phyloP scores from a whole-genome alignment of 2,329 filamentous ascomycete species.

The Microcyclospora pomicola region DNA sequence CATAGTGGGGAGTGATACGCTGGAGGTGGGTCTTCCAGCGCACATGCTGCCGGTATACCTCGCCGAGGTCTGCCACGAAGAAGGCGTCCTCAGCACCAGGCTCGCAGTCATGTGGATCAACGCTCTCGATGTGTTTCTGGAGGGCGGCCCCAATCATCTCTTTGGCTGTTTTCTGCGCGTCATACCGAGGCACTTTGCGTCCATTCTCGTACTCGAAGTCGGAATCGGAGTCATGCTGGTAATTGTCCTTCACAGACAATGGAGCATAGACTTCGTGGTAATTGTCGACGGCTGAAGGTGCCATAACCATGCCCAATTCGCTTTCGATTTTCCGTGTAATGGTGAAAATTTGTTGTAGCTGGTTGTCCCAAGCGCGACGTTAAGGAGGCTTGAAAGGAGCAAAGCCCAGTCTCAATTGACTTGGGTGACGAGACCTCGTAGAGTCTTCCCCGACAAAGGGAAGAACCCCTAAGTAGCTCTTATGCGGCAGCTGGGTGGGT shows the following conservation, averaged over 20 bases:
- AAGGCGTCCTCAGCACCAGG: slow-evolving; percentile 94
- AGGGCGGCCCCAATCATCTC: slow-evolving; percentile 76
- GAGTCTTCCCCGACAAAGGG: slow-evolving; percentile 99
- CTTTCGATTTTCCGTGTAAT: slow-evolving; percentile 7
- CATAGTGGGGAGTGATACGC: slow-evolving; percentile 92
- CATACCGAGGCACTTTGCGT: slow-evolving; percentile 21
- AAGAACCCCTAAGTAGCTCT: slow-evolving; percentile 95
- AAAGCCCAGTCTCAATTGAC: slow-evolving; percentile 65
- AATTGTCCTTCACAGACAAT: slow-evolving; percentile 25
- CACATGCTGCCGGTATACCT: slow-evolving; percentile 96
- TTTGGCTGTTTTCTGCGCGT: slow-evolving; percentile 47
- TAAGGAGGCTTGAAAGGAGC: slow-evolving; percentile 94
- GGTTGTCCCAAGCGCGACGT: slow-evolving; percentile 34
- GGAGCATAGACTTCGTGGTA: slow-evolving; percentile 24
- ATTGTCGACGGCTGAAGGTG: slow-evolving; percentile 51
- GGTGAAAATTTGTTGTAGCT: slow-evolving; percentile 10
- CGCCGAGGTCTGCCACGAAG: slow-evolving; percentile 93
- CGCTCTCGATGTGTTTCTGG: slow-evolving; percentile 66
- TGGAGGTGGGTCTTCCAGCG: slow-evolving; percentile 93
- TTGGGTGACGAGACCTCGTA: slow-evolving; percentile 75
- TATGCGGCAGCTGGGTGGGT: slow-evolving; percentile 97
- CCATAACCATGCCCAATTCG: slow-evolving; percentile 46
- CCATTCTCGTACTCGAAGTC: slow-evolving; percentile 18
- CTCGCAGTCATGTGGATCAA: slow-evolving; percentile 79
- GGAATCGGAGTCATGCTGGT: slow-evolving; percentile 11